Evolutionary conservation across 225 moss, liverwort and hornwort species (phyloP).

Genomic region (Physcomitrellopsis africana): DNA sequence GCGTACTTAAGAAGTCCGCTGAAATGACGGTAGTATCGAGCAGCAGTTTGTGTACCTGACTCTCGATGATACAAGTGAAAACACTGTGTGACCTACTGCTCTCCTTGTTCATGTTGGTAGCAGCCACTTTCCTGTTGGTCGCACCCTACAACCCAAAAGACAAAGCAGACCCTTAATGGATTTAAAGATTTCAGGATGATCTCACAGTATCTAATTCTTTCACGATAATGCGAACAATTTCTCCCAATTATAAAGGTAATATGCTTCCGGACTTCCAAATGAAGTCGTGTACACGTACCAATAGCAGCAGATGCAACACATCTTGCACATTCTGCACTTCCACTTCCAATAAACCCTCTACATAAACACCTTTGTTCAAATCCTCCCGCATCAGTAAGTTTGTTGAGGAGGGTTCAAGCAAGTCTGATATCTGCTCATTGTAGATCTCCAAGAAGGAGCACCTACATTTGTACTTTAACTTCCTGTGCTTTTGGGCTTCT

Average conservation of each 20-base stretch:
- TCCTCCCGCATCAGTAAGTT: conserved; percentile 91
- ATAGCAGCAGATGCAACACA: conserved; percentile 85
- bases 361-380: conserved; percentile 86
- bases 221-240: background rate
- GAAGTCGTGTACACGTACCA: conserved; percentile 39
- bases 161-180: background rate
- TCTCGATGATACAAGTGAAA: conserved; percentile 95
- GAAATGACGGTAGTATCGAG: background rate
- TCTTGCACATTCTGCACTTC: conserved; percentile 85
- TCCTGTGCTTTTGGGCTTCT: conserved; percentile 53
- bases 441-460: conserved; percentile 67
- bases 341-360: conserved; percentile 87
- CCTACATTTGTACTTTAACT: conserved; percentile 56
- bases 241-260: background rate
- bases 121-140: conserved; percentile 88
- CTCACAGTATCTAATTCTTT: background rate
- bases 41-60: conserved; percentile 60
- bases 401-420: conserved; percentile 56
- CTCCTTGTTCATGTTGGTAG: conserved; percentile 98
- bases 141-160: conserved; percentile 55
- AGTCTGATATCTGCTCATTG: conserved; percentile 63
- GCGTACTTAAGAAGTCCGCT: background rate
- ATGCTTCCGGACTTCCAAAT: background rate
- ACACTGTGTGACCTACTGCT: conserved; percentile 99
- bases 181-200: too few species aligned